These are phyloP conservation scores for Tetrapisispora nanseiensis DNA, from an alignment of 805 yeast genomes.

Conservation along the genomic window DNA sequence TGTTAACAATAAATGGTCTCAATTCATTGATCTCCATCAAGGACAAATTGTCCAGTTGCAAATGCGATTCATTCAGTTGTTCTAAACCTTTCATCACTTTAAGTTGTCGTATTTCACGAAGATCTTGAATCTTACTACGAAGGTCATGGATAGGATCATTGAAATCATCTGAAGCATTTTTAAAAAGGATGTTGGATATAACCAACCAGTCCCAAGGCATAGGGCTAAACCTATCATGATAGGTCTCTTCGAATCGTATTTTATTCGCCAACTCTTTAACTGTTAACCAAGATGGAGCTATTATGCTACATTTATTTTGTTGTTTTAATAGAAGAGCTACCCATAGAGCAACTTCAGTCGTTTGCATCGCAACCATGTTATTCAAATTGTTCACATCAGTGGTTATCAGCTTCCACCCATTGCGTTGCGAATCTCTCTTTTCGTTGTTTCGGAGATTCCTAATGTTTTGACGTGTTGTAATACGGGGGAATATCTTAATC, in stretches of 20 bases:
- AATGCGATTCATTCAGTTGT: conserved; percentile 70
- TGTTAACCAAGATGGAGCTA: conserved; percentile 79
- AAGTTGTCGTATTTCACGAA: conserved; percentile 71
- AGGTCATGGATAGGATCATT: conserved; percentile 62
- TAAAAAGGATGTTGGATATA: conserved; percentile 55
- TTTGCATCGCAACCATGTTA: conserved; percentile 46
- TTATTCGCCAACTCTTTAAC: conserved; percentile 41
- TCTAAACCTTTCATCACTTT: conserved; percentile 74
- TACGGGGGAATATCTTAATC: conserved; percentile 66
- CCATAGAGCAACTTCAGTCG: conserved; percentile 76
- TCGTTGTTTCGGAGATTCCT: not conserved
- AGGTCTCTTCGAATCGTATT: conserved; percentile 56
- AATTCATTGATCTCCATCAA: conserved; percentile 80
- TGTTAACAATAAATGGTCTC: conserved; percentile 67
- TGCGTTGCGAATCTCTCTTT: not conserved
- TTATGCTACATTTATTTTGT: conserved; percentile 77
- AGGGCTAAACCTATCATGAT: conserved; percentile 49
- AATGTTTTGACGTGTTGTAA: conserved; percentile 24
- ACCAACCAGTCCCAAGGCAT: conserved; percentile 91
- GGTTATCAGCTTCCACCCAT: conserved; percentile 28
- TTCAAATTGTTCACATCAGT: conserved; percentile 28
- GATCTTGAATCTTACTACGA: conserved; percentile 65
- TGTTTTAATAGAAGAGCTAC: conserved; percentile 71
- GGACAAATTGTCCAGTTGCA: conserved; percentile 75
- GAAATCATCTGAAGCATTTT: conserved; percentile 68